Base-by-base conservation (phyloP, 768 basidiomycete genomes). In the Lentinula sp. region DNA sequence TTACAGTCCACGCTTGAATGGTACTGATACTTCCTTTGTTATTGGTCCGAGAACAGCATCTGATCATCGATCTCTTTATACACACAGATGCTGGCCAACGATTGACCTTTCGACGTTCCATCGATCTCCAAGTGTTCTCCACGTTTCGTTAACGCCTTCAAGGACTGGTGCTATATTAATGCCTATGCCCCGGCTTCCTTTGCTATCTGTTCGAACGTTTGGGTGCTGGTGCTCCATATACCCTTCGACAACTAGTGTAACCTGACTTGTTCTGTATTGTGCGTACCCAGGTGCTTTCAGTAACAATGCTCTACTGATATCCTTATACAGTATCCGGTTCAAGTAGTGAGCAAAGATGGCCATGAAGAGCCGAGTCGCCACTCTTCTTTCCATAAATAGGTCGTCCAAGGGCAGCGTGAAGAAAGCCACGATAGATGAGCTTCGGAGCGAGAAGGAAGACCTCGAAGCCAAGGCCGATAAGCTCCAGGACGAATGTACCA, bases 291-390 rank as follows among this genome's bases (percentile, higher is more conserved):
- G 46, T n/a, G n/a, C 46, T 7, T 23, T n/a, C 21, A 11, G 16
- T 7, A 3, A 2, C 21, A 4, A 6, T 48, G 5, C 7, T 18
- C 9, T 48, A 10, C 46, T 48, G 18, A 48, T 48, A n/a, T 9
- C 21, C 5, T 48, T n/a, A 7, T 21, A 48, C 46, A 48, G 46
- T 48, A 48, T 48, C 46, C 46, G 46, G 46, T 48, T 48, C 46
- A 48, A 48, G 46, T 48, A 48, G 18, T 23, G 18, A 23, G 21
- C 46, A 48, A 28, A 48, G 46, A 56, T 56, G 55, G 55, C 55
- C 15, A 56, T 56, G 55, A 56, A 56, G 28, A 42, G 23, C 37
- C 55, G 55, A 56, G 55, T 56, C 18, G 55, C 55, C 15, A 40
- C 40, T 23, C 40, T 56, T 43, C 39, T 56, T 16, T 40, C 55